Evolutionary conservation across 2,329 filamentous ascomycete genomes (phyloP).

Genomic region (Ceratocystiopsis minuta): DNA sequence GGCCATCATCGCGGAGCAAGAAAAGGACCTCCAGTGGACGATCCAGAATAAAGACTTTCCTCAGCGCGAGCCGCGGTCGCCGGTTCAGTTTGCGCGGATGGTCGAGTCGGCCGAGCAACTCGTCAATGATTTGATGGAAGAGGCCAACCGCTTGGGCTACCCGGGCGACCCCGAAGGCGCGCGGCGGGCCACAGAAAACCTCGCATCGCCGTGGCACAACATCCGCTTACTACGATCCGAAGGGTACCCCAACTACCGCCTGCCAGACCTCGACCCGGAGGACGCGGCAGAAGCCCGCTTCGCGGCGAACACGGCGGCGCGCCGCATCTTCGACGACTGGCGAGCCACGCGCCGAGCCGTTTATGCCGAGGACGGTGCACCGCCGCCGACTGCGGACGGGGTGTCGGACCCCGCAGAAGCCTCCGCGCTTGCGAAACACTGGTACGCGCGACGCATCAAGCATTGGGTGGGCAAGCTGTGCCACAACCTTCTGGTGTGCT

Average conservation of each 20-base stretch:
- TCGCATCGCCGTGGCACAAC: constrained; percentile 16
- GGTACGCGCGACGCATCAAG: constrained; percentile 6
- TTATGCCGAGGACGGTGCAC: no score
- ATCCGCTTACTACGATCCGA: constrained; percentile 17
- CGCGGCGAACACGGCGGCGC: constrained; percentile 11
- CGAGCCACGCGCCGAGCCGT: not conserved
- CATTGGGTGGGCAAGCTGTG: constrained; percentile 25
- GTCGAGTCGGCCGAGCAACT: constrained; percentile 12
- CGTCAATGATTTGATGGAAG: constrained; percentile 15
- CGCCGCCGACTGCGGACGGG: no score
- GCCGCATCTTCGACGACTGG: constrained; percentile 14
- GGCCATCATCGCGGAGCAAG: constrained; percentile 5
- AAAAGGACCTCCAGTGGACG: no score
- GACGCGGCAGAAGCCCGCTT: constrained; percentile 9
- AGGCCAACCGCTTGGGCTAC: constrained; percentile 12
- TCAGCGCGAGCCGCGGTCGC: constrained; percentile 15
- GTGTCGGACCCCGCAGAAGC: no score
- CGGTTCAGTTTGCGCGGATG: constrained; percentile 6
- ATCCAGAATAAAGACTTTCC: no score
- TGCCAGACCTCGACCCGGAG: constrained; percentile 9
- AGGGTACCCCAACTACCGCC: constrained; percentile 16
- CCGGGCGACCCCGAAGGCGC: constrained; percentile 9
- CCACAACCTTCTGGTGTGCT: constrained; percentile 48
- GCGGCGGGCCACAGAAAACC: constrained; percentile 9
- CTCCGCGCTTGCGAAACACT: not conserved